Evolutionary conservation across 1,139 yeast species (phyloP).

Genomic region (Sugiyamaella japonica): DNA sequence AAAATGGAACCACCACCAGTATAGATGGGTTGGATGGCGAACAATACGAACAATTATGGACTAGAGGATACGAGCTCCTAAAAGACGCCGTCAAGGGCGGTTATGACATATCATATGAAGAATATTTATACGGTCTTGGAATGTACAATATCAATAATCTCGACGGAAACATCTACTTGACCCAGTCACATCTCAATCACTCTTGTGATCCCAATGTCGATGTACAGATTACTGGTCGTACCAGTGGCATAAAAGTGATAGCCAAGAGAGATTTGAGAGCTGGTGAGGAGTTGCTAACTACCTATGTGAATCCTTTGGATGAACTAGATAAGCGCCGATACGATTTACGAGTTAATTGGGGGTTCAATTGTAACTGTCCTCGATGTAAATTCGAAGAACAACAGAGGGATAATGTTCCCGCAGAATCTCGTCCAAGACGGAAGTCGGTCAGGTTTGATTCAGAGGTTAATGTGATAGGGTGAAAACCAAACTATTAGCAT

Average conservation of each 20-base stretch:
- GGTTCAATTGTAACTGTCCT: slow-evolving; percentile 69
- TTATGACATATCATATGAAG: slow-evolving; percentile 50
- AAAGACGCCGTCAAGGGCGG: slow-evolving; percentile 41
- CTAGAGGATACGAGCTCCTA: slow-evolving; percentile 54
- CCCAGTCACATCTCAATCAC: slow-evolving; percentile 75
- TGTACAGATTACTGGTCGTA: slow-evolving; percentile 52
- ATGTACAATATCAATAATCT: slow-evolving; percentile 72
- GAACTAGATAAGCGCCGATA: slow-evolving; percentile 64
- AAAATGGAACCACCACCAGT: slow-evolving; percentile 52
- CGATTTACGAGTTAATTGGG: slow-evolving; percentile 76
- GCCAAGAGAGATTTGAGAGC: slow-evolving; percentile 60
- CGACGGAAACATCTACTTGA: slow-evolving; percentile 60
- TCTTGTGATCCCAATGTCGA: slow-evolving; percentile 71
- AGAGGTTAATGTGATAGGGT: slow-evolving; percentile 14
- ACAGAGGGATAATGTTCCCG: slow-evolving; percentile 17
- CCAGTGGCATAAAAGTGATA: slow-evolving; percentile 57
- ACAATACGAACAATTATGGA: slow-evolving; percentile 63
- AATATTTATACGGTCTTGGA: slow-evolving; percentile 64
- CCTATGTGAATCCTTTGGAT: slow-evolving; percentile 69
- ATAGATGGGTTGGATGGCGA: slow-evolving; percentile 52
- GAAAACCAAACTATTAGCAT: neutral
- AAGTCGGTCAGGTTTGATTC: slow-evolving; percentile 76
- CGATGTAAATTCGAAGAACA: slow-evolving; percentile 63
- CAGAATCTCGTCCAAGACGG: slow-evolving; percentile 49
- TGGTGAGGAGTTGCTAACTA: slow-evolving; percentile 68